These are phyloP conservation scores for Yamadazyma philogaea DNA, from an alignment of 805 yeast genomes.

Conservation along the genomic window DNA sequence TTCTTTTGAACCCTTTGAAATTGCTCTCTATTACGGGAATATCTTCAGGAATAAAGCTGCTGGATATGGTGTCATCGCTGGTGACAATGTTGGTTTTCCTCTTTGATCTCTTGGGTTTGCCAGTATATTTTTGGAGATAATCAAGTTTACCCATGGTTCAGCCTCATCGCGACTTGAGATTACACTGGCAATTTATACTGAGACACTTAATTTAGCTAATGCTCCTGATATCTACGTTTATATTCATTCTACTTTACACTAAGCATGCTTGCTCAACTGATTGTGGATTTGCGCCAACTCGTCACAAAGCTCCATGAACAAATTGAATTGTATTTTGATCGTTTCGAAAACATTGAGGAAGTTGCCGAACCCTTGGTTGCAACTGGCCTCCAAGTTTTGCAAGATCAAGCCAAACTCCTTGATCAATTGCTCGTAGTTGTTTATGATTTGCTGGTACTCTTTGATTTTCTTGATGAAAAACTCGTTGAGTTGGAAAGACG, in stretches of 20 bases:
- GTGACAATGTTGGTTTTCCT: conserved; percentile 8
- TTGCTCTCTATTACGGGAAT: conserved; percentile 2
- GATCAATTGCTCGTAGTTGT: conserved; percentile 60
- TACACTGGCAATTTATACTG: conserved; percentile 6
- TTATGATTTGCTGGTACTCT: conserved; percentile 45
- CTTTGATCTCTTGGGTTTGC: conserved; percentile 11
- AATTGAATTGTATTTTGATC: conserved; percentile 61
- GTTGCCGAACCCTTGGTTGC: conserved; percentile 40
- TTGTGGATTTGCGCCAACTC: conserved; percentile 66
- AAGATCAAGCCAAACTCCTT: conserved; percentile 57
- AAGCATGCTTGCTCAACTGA: conserved; percentile 20
- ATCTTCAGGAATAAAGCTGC: neutral
- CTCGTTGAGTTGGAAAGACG: conserved; percentile 51
- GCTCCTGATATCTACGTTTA: neutral
- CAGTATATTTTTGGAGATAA: conserved; percentile 9
- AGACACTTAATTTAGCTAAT: neutral
- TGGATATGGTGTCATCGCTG: conserved; percentile 7
- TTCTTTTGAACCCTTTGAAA: conserved; percentile 35
- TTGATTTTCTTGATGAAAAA: conserved; percentile 53
- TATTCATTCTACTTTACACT: conserved; percentile 5
- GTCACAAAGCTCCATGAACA: conserved; percentile 75
- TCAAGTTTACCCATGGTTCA: conserved; percentile 9
- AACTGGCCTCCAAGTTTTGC: conserved; percentile 37
- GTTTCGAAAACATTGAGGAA: conserved; percentile 53
- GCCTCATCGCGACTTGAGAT: conserved; percentile 2